Base-by-base conservation (phyloP, 2,329 filamentous ascomycete species). In the Microsporum canis region DNA sequence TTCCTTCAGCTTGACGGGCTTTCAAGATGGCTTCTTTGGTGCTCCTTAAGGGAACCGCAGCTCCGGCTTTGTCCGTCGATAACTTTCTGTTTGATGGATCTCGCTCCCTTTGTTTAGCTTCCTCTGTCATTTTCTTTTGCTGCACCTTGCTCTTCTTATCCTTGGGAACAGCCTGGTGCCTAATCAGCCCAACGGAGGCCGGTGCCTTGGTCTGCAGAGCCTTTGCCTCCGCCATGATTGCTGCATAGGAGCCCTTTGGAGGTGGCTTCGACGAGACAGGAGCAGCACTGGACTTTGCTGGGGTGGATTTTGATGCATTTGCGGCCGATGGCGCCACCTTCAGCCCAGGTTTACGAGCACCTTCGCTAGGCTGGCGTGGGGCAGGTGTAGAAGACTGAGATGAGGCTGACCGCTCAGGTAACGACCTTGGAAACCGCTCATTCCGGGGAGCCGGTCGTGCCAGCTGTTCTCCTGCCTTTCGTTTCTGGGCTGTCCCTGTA, bases 181-280 rank as follows among this genome's bases (percentile, higher is more conserved):
- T 83, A 69, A 84, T 79, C 51, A 78, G 74, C 43, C 81, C 81
- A 41, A 80, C 71, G 60, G 72, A 66, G 41, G 76, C 70, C 29
- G 76, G 72, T 12, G 75, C 76, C 64, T 76, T 74, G 58, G 79
- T 73, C 67, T 76, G 78, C 61, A 77, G 76, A 57, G 79, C 80
- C 68, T 84, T 81, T 51, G 84, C 84, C 66, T 79, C 77, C 61
- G 78, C 77, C 71, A 86, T 77, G 49, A 85, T 76, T 57, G 83
- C 82, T 49, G 82, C 79, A 70, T 80, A 87, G 1, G 80, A 82
- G 33, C 82, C 81, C 66, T 80, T 81, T 62, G 81, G 81, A 4
- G 80, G 79, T 3, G 79, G 72, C 60, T 77, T 77, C 29, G 71
- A 69, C 12, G 68, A 59, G 8, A 62, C 57, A 12, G 63, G 45